Evolutionary conservation across 2,329 filamentous ascomycete species (phyloP).

Genomic region (Cordyceps cicadae): DNA sequence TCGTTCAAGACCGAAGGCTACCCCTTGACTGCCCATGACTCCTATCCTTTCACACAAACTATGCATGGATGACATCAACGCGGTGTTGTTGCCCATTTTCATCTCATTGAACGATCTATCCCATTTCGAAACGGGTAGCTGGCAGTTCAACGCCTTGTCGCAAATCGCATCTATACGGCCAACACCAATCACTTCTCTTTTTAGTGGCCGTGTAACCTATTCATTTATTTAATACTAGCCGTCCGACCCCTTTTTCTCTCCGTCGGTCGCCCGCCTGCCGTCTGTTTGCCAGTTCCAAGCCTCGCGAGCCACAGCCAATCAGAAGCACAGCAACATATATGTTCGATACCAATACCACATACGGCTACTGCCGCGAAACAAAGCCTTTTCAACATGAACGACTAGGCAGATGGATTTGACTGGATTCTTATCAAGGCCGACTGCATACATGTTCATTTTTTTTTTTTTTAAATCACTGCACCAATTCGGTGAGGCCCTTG

Average conservation of each 20-base stretch:
- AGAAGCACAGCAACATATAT: not conserved
- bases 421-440: not conserved
- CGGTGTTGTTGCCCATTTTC: not conserved
- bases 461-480: not conserved
- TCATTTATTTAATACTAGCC: slow-evolving; percentile 9
- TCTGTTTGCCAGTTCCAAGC: not conserved
- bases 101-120: slow-evolving; percentile 5
- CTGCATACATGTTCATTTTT: not conserved
- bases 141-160: slow-evolving; percentile 1
- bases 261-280: not conserved
- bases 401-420: not conserved
- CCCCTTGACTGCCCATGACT: not conserved
- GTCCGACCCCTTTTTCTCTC: not conserved
- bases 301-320: not conserved
- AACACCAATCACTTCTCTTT: not conserved
- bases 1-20: not conserved
- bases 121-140: not conserved
- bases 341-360: slow-evolving; percentile 1
- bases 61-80: not conserved
- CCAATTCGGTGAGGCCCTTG: not conserved
- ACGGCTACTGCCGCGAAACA: not conserved
- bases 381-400: not conserved
- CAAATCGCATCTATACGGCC: slow-evolving; percentile 8
- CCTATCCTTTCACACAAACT: not conserved
- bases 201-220: slow-evolving; percentile 5